Percentiles rank a stretch among this genome's conserved stretches.
Evolutionary conservation across 495 filamentous ascomycete species (phyloP).

Genomic region (Friedmanniomyces simplex): DNA sequence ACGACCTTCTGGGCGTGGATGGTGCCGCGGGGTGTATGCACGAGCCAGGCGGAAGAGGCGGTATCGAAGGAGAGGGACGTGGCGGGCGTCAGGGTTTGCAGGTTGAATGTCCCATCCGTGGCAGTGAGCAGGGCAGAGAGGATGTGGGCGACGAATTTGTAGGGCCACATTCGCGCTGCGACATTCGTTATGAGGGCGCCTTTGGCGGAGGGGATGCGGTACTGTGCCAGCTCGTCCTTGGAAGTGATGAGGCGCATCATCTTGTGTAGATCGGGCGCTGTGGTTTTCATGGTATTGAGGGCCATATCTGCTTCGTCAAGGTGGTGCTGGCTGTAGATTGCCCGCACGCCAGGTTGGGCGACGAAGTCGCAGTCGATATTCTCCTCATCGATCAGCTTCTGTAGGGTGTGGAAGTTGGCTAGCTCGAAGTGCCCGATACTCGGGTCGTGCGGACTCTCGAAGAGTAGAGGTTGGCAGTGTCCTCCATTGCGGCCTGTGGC

Average conservation of each 20-base stretch:
- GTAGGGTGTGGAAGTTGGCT: conserved; percentile 44
- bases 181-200: conserved; percentile 35
- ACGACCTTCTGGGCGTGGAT: conserved; percentile 51
- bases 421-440: conserved; percentile 53
- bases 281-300: conserved; percentile 34
- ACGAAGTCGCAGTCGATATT: conserved; percentile 54
- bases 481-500: conserved; percentile 75
- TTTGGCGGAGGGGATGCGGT: conserved; percentile 35
- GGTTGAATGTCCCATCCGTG: conserved; percentile 41
- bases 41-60: conserved; percentile 35
- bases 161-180: conserved; percentile 59
- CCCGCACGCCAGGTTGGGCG: conserved; percentile 40
- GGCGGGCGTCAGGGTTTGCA: conserved; percentile 66
- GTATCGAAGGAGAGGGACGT: conserved; percentile 34
- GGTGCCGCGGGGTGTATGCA: conserved; percentile 54
- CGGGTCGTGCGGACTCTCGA: conserved; percentile 35
- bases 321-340: conserved; percentile 40
- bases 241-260: conserved; percentile 26
- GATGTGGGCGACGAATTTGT: conserved; percentile 61
- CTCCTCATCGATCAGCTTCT: conserved; percentile 40
- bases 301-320: conserved; percentile 37
- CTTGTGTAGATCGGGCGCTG: conserved; percentile 43
- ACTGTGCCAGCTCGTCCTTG: conserved; percentile 25
- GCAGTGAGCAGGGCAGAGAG: conserved; percentile 45
- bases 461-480: conserved; percentile 58